A percentile compares a stretch with the other conserved stretches of the same genome.
phyloP scores from a whole-genome alignment of 805 yeast genomes.

The Spathaspora boniae region DNA sequence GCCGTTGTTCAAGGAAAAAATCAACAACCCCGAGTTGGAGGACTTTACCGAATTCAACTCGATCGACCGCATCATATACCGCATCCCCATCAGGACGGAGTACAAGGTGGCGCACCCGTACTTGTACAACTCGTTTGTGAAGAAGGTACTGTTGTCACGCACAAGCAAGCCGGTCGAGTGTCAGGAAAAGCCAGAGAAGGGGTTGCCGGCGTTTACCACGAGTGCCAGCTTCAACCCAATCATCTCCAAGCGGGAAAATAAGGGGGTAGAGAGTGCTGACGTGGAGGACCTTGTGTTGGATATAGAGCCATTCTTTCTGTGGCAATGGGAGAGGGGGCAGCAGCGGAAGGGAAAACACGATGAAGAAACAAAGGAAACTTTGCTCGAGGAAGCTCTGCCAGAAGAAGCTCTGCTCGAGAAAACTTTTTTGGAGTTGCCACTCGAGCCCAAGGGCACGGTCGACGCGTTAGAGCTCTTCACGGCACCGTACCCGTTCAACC shows the following conservation, averaged over 20 bases:
- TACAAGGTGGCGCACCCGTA: conserved; percentile 84
- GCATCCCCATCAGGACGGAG: conserved; percentile 76
- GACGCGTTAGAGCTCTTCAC: conserved; percentile 65
- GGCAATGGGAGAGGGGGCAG: conserved; percentile 4
- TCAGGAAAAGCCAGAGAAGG: conserved; percentile 12
- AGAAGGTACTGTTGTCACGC: conserved; percentile 58
- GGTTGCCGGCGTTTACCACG: conserved; percentile 52
- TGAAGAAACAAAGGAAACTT: conserved; percentile 30
- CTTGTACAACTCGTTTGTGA: conserved; percentile 73
- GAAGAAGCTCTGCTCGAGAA: conserved; percentile 37
- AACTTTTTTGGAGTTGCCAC: conserved; percentile 10
- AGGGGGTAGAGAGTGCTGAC: conserved; percentile 10
- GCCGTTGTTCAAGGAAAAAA: conserved; percentile 64
- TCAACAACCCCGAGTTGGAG: conserved; percentile 57
- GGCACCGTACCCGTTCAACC: conserved; percentile 85
- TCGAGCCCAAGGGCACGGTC: conserved; percentile 42
- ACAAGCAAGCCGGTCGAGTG: conserved; percentile 64
- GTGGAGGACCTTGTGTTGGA: conserved; percentile 35
- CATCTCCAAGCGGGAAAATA: conserved; percentile 5
- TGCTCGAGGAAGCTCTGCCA: conserved; percentile 30
- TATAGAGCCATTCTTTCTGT: conserved; percentile 50
- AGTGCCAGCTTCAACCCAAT: conserved; percentile 58
- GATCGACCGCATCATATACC: conserved; percentile 78
- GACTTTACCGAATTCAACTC: conserved; percentile 91
- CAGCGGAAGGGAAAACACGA: conserved; percentile 4